Percentiles rank a stretch among this genome's conserved stretches.
Conservation (phyloP, 73 alveolate genomes). For the Effrenium voratum region DNA sequence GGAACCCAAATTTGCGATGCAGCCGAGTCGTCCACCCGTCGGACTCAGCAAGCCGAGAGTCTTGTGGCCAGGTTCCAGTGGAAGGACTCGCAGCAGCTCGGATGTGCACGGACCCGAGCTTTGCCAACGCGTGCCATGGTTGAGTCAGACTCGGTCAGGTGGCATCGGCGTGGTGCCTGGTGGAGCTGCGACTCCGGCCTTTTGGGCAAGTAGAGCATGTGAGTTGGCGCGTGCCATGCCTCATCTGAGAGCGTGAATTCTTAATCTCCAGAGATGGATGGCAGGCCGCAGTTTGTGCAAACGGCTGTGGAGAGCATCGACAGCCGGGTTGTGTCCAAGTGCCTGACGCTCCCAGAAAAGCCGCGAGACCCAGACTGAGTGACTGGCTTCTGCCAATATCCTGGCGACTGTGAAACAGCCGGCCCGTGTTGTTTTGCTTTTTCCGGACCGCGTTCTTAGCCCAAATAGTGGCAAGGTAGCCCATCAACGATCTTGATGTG, state of each 20-base stretch:
- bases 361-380: neutral
- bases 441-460: no score
- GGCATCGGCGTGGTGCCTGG: slow-evolving; percentile 82
- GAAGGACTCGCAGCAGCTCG: slow-evolving; percentile 84
- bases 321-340: slow-evolving; percentile 85
- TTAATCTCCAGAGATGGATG: no score
- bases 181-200: slow-evolving; percentile 43
- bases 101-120: neutral
- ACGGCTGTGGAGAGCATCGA: slow-evolving; percentile 83
- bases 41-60: no score
- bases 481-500: no score
- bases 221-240: no score
- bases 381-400: neutral
- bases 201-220: neutral
- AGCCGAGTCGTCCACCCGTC: no score
- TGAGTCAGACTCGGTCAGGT: neutral
- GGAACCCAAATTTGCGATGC: no score
- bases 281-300: slow-evolving; percentile 80
- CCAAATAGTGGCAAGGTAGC: no score
- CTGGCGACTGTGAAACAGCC: neutral
- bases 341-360: slow-evolving; percentile 86
- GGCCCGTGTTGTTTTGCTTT: neutral
- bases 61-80: slow-evolving; percentile 52
- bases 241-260: no score
- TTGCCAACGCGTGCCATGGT: neutral